phyloP scores from a whole-genome alignment of 306 rosid genomes.

The Corylus americana region DNA sequence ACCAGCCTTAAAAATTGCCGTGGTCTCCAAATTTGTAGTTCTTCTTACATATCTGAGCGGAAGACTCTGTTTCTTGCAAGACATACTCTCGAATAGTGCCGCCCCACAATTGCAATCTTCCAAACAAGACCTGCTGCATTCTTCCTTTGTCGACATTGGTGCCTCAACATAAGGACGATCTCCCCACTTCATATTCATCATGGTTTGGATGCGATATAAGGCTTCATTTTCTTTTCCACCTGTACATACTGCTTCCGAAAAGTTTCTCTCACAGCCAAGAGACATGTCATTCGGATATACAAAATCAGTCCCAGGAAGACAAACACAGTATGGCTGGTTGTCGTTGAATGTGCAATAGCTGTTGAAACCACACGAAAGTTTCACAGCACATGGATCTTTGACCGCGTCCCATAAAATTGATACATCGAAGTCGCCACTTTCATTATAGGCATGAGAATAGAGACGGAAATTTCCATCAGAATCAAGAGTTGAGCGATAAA shows the following conservation, averaged over 20 bases:
- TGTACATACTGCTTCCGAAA: not conserved
- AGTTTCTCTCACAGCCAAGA: not conserved
- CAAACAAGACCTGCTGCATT: not conserved
- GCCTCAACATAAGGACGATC: fast-evolving
- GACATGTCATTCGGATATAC: not conserved
- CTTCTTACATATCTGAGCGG: not conserved
- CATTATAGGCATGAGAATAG: no score
- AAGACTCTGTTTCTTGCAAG: not conserved
- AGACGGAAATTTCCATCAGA: no score
- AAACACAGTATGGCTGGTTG: not conserved
- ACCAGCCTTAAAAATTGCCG: not conserved
- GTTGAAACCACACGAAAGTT: no score
- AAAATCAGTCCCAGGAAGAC: not conserved
- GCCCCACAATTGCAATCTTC: not conserved
- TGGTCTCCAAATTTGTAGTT: fast-evolving
- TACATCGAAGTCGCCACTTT: no score
- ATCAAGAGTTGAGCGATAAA: not conserved
- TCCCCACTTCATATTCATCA: not conserved
- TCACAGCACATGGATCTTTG: no score
- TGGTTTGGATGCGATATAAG: not conserved
- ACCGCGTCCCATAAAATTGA: no score
- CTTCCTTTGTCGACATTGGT: not conserved
- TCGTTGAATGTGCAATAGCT: not conserved
- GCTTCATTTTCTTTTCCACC: not conserved
- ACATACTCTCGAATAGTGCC: not conserved